phyloP scores from a whole-genome alignment of 2,329 filamentous ascomycete species.

The Nigrospora sphaerica region DNA sequence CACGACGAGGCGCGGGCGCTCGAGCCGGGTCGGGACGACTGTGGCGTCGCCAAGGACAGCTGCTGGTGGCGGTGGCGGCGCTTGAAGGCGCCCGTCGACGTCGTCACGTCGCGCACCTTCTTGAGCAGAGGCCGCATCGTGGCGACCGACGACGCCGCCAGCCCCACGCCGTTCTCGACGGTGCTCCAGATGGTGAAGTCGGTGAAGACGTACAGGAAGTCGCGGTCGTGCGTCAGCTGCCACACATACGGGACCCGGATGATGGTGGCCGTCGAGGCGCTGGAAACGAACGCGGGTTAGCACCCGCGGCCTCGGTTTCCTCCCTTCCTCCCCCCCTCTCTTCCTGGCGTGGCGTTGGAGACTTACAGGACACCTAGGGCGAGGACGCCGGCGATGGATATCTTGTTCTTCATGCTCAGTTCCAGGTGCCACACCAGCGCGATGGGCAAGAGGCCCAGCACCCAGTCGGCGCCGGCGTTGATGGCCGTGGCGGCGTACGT shows the following conservation, averaged over 20 bases:
- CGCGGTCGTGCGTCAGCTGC: conserved; percentile 23
- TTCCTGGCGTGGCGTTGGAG: no score
- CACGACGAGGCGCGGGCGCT: no score
- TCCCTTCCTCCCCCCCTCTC: no score
- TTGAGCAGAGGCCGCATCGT: conserved; percentile 27
- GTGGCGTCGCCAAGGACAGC: no score
- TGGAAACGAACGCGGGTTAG: conserved; percentile 3
- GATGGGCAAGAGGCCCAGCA: conserved; percentile 26
- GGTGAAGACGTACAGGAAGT: conserved; percentile 32
- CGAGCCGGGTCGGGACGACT: no score
- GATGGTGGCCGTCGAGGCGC: conserved; percentile 33
- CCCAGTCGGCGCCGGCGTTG: conserved; percentile 26
- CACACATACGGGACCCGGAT: conserved; percentile 35
- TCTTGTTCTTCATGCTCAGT: conserved; percentile 25
- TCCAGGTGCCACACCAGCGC: conserved; percentile 27
- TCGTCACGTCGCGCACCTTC: conserved; percentile 6
- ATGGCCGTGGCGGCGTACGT: conserved; percentile 28
- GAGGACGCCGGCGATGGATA: conserved; percentile 22
- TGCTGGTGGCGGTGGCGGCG: no score
- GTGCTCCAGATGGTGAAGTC: conserved; percentile 36
- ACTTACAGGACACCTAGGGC: conserved; percentile 30
- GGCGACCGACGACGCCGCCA: conserved; percentile 29
- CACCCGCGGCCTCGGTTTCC: neutral
- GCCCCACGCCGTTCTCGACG: conserved; percentile 32
- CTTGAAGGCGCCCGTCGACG: no score